Evolutionary conservation across 2,329 filamentous ascomycete species (phyloP), one percentile per base, ranked within the genome.

Genomic region (Penicillium aurantiogriseum): DNA sequence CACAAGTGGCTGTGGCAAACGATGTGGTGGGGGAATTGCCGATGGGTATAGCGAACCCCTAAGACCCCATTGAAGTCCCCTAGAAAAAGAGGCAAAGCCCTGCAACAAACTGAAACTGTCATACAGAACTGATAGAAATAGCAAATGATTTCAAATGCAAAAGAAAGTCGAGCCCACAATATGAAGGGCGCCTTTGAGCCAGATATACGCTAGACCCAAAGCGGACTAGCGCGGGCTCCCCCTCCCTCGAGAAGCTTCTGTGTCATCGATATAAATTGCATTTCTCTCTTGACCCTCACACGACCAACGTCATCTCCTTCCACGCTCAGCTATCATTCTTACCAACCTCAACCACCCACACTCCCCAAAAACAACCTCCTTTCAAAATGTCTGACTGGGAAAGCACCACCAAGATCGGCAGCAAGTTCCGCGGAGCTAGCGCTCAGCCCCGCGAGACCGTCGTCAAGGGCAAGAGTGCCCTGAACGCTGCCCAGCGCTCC

Each of bases 361-460:
- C 33, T 21, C 25, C 33, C 56, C 48, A 51, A 53, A 52, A 27
- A 29, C 40, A 39, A 40, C 19, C 43, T 56, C 23, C 25, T 6
- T 45, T 44, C 69, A 77, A 67, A 67, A 84, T 85, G 87, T 87
- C 89, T 72, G 91, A 96, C 71, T 97, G 93, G 92, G 89, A 96
- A 70, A 77, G 80, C 67, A 86, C 89, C 68, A 96, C 92, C 79
- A 96, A 94, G 84, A 97, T 99, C 74, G 94, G 94, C 72, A 91
- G 86, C 85, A 93, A 90, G 79, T 85, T 84, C 72, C 86, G 87
- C 71, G 84, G 87, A 66, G 59, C 55, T 38, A 89, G 88, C 68
- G 76, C 75, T 54, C 77, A 77, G 46, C 80, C 85, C 66, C 90
- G 91, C 67, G 92, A 97, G 83, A 95, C 89, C 4, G 92, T 97